These are phyloP conservation scores for Coffea canephora DNA, from an alignment of 257 asterid genomes.

Conservation along the genomic window DNA sequence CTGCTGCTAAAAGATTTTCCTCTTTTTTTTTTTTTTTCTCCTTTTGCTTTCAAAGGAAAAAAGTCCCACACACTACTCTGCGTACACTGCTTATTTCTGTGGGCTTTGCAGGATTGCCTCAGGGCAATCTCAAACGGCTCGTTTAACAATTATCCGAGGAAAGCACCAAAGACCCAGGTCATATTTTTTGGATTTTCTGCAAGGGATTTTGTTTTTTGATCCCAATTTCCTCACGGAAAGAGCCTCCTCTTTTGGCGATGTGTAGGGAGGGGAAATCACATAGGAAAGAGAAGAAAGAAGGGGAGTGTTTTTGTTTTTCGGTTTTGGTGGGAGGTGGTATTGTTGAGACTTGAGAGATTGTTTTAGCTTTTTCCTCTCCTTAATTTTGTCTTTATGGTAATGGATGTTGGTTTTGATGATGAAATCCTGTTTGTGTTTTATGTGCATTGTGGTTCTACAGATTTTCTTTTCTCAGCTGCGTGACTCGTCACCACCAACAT, in stretches of 20 bases:
- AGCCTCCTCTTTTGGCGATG: slow-evolving; percentile 23
- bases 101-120: slow-evolving; percentile 30
- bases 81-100: not conserved
- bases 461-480: slow-evolving; percentile 39
- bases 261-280: slow-evolving; percentile 5
- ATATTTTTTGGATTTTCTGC: slow-evolving; percentile 43
- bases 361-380: slow-evolving; percentile 4
- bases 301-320: slow-evolving; percentile 15
- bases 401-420: slow-evolving; percentile 33
- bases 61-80: not conserved
- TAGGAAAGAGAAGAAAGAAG: slow-evolving; percentile 21
- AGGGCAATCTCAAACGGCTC: slow-evolving; percentile 50
- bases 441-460: slow-evolving; percentile 51
- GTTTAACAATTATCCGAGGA: slow-evolving; percentile 28
- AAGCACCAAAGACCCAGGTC: slow-evolving; percentile 55
- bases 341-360: not conserved
- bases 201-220: slow-evolving; percentile 36
- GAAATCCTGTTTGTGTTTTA: slow-evolving; percentile 45
- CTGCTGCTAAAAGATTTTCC: slow-evolving; percentile 12
- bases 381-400: slow-evolving; percentile 21
- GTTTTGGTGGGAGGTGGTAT: not conserved
- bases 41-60: not conserved
- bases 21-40: not conserved
- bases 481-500: slow-evolving; percentile 50
- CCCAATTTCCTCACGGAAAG: slow-evolving; percentile 23